A percentile compares a stretch with the other conserved stretches of the same genome.
Conservation (phyloP, 1,284 basidiomycete species). For the Ganoderma lucidum region DNA sequence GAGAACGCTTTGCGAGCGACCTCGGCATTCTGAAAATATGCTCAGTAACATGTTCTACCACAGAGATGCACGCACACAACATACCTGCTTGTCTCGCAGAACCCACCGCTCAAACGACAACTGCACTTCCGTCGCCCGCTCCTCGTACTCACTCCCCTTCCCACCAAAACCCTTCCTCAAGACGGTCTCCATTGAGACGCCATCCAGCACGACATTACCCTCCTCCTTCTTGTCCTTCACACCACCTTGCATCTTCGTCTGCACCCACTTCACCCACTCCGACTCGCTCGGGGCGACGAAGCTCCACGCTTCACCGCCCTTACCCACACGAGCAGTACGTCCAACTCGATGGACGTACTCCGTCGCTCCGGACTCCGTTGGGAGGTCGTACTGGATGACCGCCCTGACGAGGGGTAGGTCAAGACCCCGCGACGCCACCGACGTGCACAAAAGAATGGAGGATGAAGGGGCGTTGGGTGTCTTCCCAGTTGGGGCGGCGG, state of each 20-base stretch:
- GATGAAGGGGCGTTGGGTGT: slow-evolving; percentile 45
- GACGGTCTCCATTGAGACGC: slow-evolving; percentile 75
- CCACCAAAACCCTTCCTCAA: slow-evolving; percentile 89
- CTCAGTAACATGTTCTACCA: neutral
- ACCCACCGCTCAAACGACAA: slow-evolving; percentile 97
- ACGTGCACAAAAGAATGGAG: slow-evolving; percentile 92
- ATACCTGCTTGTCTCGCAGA: slow-evolving; percentile 73
- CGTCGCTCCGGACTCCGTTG: slow-evolving; percentile 95
- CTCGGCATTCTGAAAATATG: slow-evolving; percentile 66
- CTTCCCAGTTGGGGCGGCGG: slow-evolving; percentile 51
- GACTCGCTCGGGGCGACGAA: slow-evolving; percentile 88
- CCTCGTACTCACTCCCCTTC: slow-evolving; percentile 81
- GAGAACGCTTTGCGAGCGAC: slow-evolving; percentile 88
- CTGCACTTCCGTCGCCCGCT: slow-evolving; percentile 95
- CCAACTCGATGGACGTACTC: slow-evolving; percentile 99
- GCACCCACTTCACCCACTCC: slow-evolving; percentile 91
- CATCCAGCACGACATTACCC: slow-evolving; percentile 60
- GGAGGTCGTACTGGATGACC: slow-evolving; percentile 96
- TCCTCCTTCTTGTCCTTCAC: slow-evolving; percentile 38
- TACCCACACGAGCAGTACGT: slow-evolving; percentile 95
- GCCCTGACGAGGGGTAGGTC: slow-evolving; percentile 95
- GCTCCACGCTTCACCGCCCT: slow-evolving; percentile 89
- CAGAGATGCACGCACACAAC: slow-evolving; percentile 28
- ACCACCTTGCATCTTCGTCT: slow-evolving; percentile 75
- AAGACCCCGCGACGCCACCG: slow-evolving; percentile 97